Evolutionary conservation across 345 rosid species (phyloP).

Genomic region (Lepidium sativum): DNA sequence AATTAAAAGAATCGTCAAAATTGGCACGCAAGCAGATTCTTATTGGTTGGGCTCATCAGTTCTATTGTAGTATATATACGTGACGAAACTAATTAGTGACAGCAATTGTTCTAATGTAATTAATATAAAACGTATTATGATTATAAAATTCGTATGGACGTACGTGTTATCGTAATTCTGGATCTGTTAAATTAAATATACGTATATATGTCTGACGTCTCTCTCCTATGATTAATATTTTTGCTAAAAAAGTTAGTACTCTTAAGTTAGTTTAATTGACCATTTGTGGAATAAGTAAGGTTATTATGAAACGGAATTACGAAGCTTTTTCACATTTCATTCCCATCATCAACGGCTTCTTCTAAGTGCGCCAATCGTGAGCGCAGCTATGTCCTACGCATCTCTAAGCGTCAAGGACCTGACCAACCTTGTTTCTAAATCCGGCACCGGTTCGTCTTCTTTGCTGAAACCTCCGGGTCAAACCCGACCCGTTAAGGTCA

Average conservation of each 20-base stretch:
- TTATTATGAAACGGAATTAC: neutral
- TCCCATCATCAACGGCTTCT: conserved; percentile 1
- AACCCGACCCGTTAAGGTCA: conserved; percentile 65
- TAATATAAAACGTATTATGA: neutral
- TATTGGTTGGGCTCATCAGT: neutral
- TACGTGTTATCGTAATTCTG: neutral
- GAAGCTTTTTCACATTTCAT: neutral
- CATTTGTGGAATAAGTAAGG: neutral
- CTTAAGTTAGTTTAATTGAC: neutral
- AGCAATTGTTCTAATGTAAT: neutral
- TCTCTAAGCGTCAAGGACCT: conserved; percentile 33
- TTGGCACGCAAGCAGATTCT: conserved; percentile 7
- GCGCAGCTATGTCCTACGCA: conserved; percentile 25
- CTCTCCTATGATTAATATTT: neutral
- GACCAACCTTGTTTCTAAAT: conserved; percentile 19
- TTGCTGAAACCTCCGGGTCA: conserved; percentile 11
- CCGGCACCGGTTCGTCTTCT: conserved; percentile 28
- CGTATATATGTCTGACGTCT: neutral
- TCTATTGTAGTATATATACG: neutral
- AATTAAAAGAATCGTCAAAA: neutral
- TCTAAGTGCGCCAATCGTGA: conserved; percentile 7
- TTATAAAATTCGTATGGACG: neutral
- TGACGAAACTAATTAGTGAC: conserved; percentile 8
- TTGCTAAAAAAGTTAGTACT: neutral
- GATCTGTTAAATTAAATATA: neutral